Evolutionary conservation across 208 protist species (phyloP).

Genomic region (Crithidia bombi): DNA sequence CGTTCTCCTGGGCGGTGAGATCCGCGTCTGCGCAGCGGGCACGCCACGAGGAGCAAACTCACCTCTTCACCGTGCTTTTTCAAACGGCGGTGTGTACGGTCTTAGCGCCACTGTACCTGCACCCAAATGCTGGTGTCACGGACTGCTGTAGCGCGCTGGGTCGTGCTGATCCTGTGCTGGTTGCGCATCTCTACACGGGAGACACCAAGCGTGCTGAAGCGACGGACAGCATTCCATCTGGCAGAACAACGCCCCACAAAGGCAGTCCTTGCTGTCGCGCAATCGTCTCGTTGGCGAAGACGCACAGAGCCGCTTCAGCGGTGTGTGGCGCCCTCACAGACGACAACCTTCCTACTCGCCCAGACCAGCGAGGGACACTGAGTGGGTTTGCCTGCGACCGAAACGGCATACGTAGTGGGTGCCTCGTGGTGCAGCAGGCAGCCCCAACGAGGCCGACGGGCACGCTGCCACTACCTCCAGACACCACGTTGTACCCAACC

Average conservation of each 20-base stretch:
- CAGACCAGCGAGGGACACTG: not conserved
- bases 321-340: slow-evolving; percentile 12
- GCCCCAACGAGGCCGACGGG: not conserved
- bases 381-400: slow-evolving; percentile 6
- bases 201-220: too few relatives aligned
- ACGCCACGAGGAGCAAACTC: slow-evolving; percentile 31
- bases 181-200: too few relatives aligned
- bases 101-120: slow-evolving; percentile 37
- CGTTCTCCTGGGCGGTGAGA: not conserved
- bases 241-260: too few relatives aligned
- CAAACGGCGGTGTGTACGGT: slow-evolving; percentile 28
- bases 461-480: not conserved
- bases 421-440: not conserved
- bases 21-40: slow-evolving; percentile 30
- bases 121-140: not conserved
- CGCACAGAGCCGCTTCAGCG: too few relatives aligned
- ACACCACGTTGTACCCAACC: not conserved
- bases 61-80: slow-evolving; percentile 21
- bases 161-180: too few relatives aligned
- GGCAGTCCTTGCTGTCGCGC: too few relatives aligned
- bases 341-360: not conserved
- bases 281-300: too few relatives aligned
- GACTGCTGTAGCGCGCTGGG: too few relatives aligned
- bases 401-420: slow-evolving; percentile 8
- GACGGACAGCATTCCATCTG: too few relatives aligned